Conservation (phyloP, 371 early-diverging fungal species). For the Mortierella sp. region DNA sequence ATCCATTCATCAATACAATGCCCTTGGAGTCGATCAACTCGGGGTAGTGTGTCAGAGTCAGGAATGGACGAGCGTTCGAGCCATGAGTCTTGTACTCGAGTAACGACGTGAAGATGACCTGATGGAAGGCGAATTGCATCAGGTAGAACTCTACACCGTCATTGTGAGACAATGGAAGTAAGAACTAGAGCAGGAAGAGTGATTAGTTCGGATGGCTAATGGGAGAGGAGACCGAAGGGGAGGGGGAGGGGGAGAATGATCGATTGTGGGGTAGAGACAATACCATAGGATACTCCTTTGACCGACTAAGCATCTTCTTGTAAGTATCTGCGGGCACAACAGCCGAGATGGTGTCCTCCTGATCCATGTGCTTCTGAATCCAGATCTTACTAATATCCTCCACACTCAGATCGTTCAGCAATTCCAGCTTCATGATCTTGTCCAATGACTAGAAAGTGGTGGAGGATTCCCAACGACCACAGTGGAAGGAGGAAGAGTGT, state of each 20-base stretch:
- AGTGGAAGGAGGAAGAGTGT: neutral
- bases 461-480: neutral
- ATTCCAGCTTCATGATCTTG: conserved; percentile 82
- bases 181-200: conserved; percentile 65
- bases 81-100: conserved; percentile 91
- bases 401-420: conserved; percentile 67
- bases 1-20: conserved; percentile 93
- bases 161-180: conserved; percentile 87
- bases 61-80: conserved; percentile 81
- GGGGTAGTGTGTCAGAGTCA: conserved; percentile 90
- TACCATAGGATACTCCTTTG: conserved; percentile 81
- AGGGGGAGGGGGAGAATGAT: neutral
- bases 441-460: conserved; percentile 67
- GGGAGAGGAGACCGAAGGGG: neutral
- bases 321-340: conserved; percentile 80
- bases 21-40: conserved; percentile 83
- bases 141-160: conserved; percentile 90
- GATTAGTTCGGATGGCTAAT: neutral
- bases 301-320: conserved; percentile 69
- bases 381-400: conserved; percentile 83
- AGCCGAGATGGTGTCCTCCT: conserved; percentile 77
- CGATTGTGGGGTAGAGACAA: neutral
- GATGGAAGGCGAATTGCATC: conserved; percentile 86
- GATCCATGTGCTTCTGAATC: conserved; percentile 81
- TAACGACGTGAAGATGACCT: conserved; percentile 88